These are phyloP conservation scores for Myxozyma neotropica DNA, from an alignment of 805 yeast species.

Conservation along the genomic window DNA sequence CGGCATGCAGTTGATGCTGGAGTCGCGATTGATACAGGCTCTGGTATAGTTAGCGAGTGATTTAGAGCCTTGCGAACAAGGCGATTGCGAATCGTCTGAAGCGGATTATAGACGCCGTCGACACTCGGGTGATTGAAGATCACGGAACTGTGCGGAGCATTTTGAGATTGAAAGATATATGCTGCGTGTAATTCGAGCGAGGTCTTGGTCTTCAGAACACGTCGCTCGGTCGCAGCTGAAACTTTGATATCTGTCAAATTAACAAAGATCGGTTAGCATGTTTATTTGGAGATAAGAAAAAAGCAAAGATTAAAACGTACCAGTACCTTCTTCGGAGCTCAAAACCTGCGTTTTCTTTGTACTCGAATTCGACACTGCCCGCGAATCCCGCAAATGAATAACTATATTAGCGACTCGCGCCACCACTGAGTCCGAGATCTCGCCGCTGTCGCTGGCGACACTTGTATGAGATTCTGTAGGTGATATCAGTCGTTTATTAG, in stretches of 20 bases:
- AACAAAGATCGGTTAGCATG: slow-evolving; percentile 1
- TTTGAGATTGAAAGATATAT: slow-evolving; percentile 19
- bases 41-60: slow-evolving; percentile 8
- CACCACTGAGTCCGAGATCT: slow-evolving; percentile 24
- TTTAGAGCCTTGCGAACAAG: slow-evolving; percentile 13
- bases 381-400: slow-evolving; percentile 27
- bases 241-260: background rate
- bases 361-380: background rate
- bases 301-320: background rate
- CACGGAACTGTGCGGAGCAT: background rate
- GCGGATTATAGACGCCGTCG: slow-evolving; percentile 35
- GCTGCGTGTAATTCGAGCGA: slow-evolving; percentile 31
- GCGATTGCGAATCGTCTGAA: slow-evolving; percentile 32
- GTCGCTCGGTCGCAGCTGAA: slow-evolving; percentile 23
- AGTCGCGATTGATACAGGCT: slow-evolving; percentile 6
- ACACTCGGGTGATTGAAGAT: slow-evolving; percentile 18
- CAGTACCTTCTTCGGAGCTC: background rate
- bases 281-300: background rate
- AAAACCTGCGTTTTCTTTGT: background rate
- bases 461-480: background rate
- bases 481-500: background rate
- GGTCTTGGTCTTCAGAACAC: slow-evolving; percentile 25
- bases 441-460: background rate
- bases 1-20: slow-evolving; percentile 28
- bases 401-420: slow-evolving; percentile 28